Conservation (phyloP, 108 stramenopile genomes). For the Discostella pseudostelligera region DNA sequence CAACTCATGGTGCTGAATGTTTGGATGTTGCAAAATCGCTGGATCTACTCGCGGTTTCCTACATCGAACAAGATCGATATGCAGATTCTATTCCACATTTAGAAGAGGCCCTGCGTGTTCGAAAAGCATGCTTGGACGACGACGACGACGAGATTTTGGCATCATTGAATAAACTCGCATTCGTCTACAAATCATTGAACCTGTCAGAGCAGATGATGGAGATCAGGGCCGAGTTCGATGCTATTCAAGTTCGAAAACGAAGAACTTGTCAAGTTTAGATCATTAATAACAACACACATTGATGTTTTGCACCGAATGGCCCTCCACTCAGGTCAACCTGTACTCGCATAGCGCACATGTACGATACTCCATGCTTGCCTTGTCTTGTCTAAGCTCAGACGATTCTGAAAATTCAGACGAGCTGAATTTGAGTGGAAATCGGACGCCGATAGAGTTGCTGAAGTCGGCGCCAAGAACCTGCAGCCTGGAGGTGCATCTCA, state of each 20-base stretch:
- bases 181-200: slow-evolving; percentile 45
- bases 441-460: no score
- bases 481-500: no score
- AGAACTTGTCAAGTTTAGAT: background rate
- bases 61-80: slow-evolving; percentile 47
- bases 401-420: no score
- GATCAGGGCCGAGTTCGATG: slow-evolving; percentile 38
- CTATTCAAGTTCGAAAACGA: slow-evolving; percentile 29
- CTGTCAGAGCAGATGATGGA: slow-evolving; percentile 45
- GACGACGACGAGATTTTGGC: slow-evolving; percentile 46
- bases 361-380: no score
- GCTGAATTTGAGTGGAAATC: no score
- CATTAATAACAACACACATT: background rate
- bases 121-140: slow-evolving; percentile 36
- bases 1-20: slow-evolving; percentile 35
- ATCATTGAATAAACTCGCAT: slow-evolving; percentile 50
- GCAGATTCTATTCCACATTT: slow-evolving; percentile 42
- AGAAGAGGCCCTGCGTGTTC: slow-evolving; percentile 45
- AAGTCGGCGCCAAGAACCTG: no score
- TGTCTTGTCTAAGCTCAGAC: no score
- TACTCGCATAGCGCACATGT: no score
- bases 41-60: slow-evolving; percentile 48
- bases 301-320: no score
- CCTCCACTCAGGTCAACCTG: no score
- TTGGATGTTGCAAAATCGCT: slow-evolving; percentile 42